Base-by-base conservation (phyloP, 2,329 filamentous ascomycete genomes). In the Salinomyces thailandicus region DNA sequence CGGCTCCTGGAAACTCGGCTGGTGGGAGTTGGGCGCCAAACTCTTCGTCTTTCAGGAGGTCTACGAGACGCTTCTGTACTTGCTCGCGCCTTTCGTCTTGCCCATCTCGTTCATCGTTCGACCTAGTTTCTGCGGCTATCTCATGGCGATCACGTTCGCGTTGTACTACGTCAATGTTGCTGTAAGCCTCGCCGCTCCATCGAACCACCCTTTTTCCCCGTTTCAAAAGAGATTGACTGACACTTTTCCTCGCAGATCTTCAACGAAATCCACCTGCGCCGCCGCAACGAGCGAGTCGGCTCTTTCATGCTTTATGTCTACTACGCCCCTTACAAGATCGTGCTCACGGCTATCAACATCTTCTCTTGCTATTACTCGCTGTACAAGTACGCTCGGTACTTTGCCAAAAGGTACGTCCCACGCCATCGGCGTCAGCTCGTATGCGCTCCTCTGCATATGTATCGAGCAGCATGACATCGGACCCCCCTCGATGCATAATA, bases 21-120 rank as follows among this genome's bases (percentile, higher is more conserved):
- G 55, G 52, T 68, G 61, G 57, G 68, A 71, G 42, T 42, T 71
- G n/a, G 65, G 65, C 3, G 57, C 66, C 1, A 71, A 71, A 50
- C 46, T 70, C 8, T 68, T 66, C 28, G 66, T 70, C 12, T 61
- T 67, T 31, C 63, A 68, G 43, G 67, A 69, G 54, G 53, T 67
- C 14, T 39, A 39, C 24, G 37, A 39, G 37, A 39, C 37, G 16
- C 27, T 39, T 22, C 20, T 69, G 15, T 66, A 66, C 42, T 54
- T 69, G 12, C 44, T 65, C 19, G 61, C 63, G 1, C 65, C 65
- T 1, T 65, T 69, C 38, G 51, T 67, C 11, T 49, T 69, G 0
- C 63, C 63, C 2, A 64, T 70, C 5, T 63, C 62, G 0, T 61
- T 69, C 39, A 50, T 61, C 28, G 60, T 66, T 13, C 52, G 59